Base-by-base conservation (phyloP, 495 filamentous ascomycete genomes). In the Aspergillus cristatus region DNA sequence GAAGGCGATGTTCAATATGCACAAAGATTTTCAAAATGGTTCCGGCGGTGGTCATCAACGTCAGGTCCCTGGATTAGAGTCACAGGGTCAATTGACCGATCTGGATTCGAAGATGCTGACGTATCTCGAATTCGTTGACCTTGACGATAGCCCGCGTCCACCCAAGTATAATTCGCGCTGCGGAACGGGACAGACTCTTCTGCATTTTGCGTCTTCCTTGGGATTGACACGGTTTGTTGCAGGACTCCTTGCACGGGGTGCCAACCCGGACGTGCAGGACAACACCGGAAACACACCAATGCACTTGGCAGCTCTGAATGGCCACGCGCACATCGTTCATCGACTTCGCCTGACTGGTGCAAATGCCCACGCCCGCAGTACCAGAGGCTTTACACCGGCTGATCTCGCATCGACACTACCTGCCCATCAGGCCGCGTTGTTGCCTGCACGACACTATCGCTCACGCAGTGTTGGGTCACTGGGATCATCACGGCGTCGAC, bases 271-370 rank as follows among this genome's bases (percentile, higher is more conserved):
- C 46, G 56, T 77, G 14, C 72, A 79, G 42, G 87, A 94, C 54
- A 81, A 78, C 40, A 82, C 78, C 35, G 87, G 87, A 18, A 89
- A 86, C 55, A 84, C 84, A 8, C 78, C 87, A 8, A 78, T 94
- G 68, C 86, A 91, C 50, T 69, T 89, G 47, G 87, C 87, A 18
- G 78, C 83, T n/a, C 67, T 94, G 46, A 78, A 79, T 56, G 75
- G 79, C 25, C 79, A 86, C 50, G 63, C 73, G 13, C 76, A 87
- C 42, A 87, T 93, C 44, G 74, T 91, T 7, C 73, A 79, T 37
- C 74, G 79, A 14, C 75, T 94, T 20, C 74, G 89, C 34, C 65
- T 79, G 16, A 73, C 75, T 18, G 82, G 85, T 14, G 85, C 83
- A 6, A 81, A 86, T 55, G 73, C 82, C 13, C 78, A 67, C 32